Evolutionary conservation across 129 eudicot genomes (phyloP), one percentile per base, ranked within the genome.

Genomic region (Flaveria bidentis): DNA sequence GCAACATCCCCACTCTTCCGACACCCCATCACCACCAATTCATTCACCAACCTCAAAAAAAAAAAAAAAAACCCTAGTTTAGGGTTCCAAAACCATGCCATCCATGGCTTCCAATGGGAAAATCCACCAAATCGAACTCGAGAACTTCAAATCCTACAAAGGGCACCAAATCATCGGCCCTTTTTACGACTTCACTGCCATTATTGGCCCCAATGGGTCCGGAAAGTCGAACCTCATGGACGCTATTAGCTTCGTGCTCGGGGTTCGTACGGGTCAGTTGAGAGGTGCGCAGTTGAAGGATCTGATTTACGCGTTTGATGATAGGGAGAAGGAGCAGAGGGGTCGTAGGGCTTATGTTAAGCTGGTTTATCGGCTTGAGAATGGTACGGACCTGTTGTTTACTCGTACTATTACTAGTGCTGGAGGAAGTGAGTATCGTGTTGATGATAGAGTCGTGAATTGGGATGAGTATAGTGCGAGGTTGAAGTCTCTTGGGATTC

Each of bases 181-280:
- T 0, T 95, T 95, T 70, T 80, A 71, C 74, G 93, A 95, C 76
- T 95, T 95, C 87, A 95, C 99, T 11, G 99, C 99, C 50, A 91
- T 95, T 4, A 95, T 95, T 30, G 99, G 99, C 16, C 99, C 99
- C 2, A 95, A 95, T 33, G 99, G 99, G 18, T 84, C 99, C 55
- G 99, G 99, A 0, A 95, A 95, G 47, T 95, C 99, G 7, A 95
- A 95, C 82, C 85, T 95, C 12, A 95, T 95, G 99, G 99, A 95
- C 86, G 99, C 99, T 22, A 95, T 95, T 69, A 86, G 92, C 86
- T 95, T 95, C 57, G 99, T 95, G 5, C 92, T 95, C 71, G 99
- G 99, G 39, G 99, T 95, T 13, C 96, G 97, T 0, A 91, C 97
- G 2, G 99, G 96, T 51, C 97, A 95, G 51, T 88, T 95, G 53